Evolutionary conservation across 352 stramenopile species (phyloP).

Genomic region (Phytophthora agathidicida): DNA sequence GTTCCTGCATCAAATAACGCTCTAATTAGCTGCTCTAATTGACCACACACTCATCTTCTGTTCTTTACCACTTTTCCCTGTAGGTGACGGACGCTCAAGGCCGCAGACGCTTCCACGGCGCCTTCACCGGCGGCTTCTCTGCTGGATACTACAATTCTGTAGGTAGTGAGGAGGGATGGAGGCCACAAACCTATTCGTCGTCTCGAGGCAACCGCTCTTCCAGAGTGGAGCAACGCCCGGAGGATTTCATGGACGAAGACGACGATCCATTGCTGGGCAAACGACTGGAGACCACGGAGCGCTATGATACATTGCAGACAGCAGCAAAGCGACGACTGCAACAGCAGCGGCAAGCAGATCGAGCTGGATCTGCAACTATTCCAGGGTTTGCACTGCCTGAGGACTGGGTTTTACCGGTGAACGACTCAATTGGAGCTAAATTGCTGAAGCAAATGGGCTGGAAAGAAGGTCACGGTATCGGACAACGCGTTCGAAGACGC

Average conservation of each 20-base stretch:
- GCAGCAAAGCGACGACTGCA: constrained; percentile 40
- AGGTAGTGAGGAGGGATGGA: constrained; percentile 90
- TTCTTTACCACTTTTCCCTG: neutral
- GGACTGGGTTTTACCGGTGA: constrained; percentile 72
- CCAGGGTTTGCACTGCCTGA: constrained; percentile 64
- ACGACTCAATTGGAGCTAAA: constrained; percentile 83
- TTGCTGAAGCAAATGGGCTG: constrained; percentile 90
- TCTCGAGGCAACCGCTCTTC: constrained; percentile 58
- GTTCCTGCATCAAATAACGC: neutral
- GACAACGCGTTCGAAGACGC: constrained; percentile 59
- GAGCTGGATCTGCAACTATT: constrained; percentile 17
- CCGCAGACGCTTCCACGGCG: constrained; percentile 90
- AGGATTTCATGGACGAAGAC: constrained; percentile 96
- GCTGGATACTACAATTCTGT: constrained; percentile 96
- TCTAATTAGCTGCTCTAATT: neutral
- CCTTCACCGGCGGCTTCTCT: constrained; percentile 94
- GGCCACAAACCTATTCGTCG: constrained; percentile 81
- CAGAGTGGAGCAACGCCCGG: constrained; percentile 61
- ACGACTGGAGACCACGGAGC: constrained; percentile 67
- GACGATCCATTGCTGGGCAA: constrained; percentile 90
- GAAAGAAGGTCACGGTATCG: constrained; percentile 91
- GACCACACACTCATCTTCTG: neutral
- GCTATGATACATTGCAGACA: constrained; percentile 66
- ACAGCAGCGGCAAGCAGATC: constrained; percentile 18
- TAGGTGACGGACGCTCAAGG: constrained; percentile 79